Percentiles rank a stretch among this genome's conserved stretches.
These are phyloP conservation scores for Cyclostephanos tholiformis DNA, from an alignment of 108 stramenopile genomes.

Conservation along the genomic window DNA sequence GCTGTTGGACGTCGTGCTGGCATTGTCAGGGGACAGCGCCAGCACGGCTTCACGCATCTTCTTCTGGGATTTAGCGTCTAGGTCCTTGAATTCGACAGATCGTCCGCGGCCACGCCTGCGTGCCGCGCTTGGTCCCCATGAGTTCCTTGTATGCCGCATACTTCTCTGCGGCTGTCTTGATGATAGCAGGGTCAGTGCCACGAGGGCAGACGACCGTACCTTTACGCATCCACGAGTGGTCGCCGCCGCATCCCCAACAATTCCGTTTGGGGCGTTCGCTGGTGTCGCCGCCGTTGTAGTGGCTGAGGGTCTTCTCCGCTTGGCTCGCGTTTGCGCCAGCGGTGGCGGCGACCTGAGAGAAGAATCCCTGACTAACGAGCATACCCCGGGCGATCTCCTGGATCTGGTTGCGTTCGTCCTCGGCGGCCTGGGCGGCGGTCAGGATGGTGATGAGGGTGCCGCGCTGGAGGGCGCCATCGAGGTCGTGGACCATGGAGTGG, in stretches of 20 bases:
- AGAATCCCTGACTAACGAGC: neutral
- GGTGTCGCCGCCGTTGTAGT: no score
- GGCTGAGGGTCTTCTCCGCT: conserved; percentile 2
- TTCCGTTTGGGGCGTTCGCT: neutral
- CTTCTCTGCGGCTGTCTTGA: neutral
- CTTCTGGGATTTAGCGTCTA: no score
- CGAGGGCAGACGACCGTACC: neutral
- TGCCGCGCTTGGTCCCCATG: no score
- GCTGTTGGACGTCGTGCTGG: no score
- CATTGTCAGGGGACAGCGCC: no score
- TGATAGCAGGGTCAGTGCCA: neutral
- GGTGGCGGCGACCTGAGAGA: neutral
- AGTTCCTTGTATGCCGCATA: no score
- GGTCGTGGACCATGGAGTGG: neutral
- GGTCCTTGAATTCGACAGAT: no score
- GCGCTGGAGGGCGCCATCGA: neutral
- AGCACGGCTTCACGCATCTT: no score
- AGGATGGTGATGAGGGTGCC: neutral
- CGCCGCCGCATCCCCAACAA: neutral
- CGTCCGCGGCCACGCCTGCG: no score
- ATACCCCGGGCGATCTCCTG: neutral
- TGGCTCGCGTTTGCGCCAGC: neutral
- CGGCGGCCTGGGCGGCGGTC: neutral
- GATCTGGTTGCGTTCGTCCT: neutral
- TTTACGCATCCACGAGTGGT: neutral